A percentile compares a stretch with the other conserved stretches of the same genome.
Conservation (phyloP, 75 land plant species). For the Sequoia sempervirens region DNA sequence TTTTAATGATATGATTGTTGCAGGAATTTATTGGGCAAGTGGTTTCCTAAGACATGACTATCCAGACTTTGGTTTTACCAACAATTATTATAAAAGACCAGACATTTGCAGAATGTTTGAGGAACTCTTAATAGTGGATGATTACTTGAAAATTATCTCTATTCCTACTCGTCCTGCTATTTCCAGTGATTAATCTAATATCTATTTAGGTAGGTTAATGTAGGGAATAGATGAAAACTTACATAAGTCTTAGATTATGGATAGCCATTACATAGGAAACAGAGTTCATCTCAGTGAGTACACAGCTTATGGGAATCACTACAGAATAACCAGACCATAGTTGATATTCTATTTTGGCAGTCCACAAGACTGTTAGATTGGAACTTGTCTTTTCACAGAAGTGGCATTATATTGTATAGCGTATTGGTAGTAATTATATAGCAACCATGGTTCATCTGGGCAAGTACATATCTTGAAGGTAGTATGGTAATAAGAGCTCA, state of each 20-base stretch:
- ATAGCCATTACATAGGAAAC: neutral
- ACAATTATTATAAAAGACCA: too few species aligned
- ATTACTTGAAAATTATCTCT: too few species aligned
- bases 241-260: neutral
- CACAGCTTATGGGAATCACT: neutral
- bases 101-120: neutral
- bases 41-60: too few species aligned
- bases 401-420: neutral
- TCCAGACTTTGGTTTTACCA: too few species aligned
- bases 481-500: neutral
- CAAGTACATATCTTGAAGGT: neutral
- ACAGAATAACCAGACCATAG: neutral
- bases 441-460: neutral
- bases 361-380: neutral
- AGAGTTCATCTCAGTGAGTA: neutral
- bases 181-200: too few species aligned
- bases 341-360: neutral
- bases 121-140: too few species aligned
- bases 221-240: too few species aligned
- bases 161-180: too few species aligned
- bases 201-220: too few species aligned
- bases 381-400: neutral
- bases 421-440: neutral
- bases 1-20: too few species aligned
- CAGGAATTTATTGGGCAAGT: too few species aligned